Conservation (phyloP, 305 asterid genomes). For the Fraxinus latifolia region DNA sequence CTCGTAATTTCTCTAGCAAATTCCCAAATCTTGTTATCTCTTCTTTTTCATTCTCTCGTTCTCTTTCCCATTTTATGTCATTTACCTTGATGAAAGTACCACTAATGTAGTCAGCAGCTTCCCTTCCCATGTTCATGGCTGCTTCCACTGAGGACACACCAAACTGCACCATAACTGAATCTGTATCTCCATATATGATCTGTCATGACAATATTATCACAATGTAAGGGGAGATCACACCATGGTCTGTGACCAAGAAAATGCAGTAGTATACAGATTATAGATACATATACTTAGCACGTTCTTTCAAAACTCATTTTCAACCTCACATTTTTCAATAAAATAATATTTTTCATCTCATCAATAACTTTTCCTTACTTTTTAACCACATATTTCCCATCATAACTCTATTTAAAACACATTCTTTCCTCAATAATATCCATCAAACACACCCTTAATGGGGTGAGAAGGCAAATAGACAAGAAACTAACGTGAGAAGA, state of each 20-base stretch:
- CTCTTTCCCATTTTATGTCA: neutral
- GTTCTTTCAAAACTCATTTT: too few species aligned
- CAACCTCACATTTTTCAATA: too few species aligned
- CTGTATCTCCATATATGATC: constrained; percentile 99
- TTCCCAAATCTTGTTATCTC: neutral
- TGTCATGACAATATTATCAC: constrained; percentile 30
- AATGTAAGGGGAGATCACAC: constrained; percentile 13
- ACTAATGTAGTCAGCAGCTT: constrained; percentile 93
- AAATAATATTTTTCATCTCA: too few species aligned
- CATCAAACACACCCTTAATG: too few species aligned
- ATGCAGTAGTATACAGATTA: neutral
- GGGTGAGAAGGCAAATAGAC: neutral
- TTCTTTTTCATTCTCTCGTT: neutral
- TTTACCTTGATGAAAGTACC: constrained; percentile 82
- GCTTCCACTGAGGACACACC: constrained; percentile 87
- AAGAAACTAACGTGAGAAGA: constrained; percentile 19
- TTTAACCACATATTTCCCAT: too few species aligned
- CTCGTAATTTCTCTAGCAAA: neutral
- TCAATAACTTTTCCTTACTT: too few species aligned
- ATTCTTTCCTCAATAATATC: too few species aligned
- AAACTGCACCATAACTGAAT: constrained; percentile 99
- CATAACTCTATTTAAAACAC: too few species aligned
- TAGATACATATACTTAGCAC: neutral
- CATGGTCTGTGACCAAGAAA: constrained; percentile 10
- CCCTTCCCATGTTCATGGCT: constrained; percentile 94